Percentiles rank a stretch among this genome's conserved stretches.
Evolutionary conservation across 2,329 filamentous ascomycete species (phyloP).

Genomic region (Fusarium austroafricanum): DNA sequence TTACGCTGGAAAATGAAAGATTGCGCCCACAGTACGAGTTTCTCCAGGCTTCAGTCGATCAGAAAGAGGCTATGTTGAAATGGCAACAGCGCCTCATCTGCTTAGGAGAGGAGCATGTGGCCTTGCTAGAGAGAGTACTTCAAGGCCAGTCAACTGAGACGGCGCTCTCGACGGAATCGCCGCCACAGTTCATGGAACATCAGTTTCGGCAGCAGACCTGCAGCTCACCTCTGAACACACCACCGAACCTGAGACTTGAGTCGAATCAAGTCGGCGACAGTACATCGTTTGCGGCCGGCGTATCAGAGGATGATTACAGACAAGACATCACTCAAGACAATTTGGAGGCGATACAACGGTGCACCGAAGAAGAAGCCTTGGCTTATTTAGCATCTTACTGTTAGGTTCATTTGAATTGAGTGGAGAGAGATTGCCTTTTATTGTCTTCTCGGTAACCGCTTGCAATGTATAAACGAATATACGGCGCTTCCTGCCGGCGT

Average conservation of each 20-base stretch:
- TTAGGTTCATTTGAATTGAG: background rate
- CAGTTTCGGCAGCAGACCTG: conserved; percentile 1
- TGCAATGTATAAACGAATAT: background rate
- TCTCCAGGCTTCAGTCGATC: background rate
- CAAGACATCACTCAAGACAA: background rate
- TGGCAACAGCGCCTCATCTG: conserved; percentile 4
- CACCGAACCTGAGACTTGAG: background rate
- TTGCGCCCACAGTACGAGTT: background rate
- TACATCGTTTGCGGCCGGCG: background rate
- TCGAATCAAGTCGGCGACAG: background rate
- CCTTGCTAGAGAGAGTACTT: conserved; percentile 3
- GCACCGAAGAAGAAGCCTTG: background rate
- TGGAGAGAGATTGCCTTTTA: background rate
- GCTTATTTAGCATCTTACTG: conserved; percentile 1
- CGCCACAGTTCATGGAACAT: background rate
- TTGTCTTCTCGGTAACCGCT: background rate
- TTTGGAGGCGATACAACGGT: background rate
- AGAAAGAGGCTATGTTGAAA: background rate
- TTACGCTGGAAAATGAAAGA: conserved; percentile 3
- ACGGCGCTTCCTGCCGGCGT: background rate
- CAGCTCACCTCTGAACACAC: background rate
- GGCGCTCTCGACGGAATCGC: background rate
- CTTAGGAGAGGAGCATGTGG: conserved; percentile 2
- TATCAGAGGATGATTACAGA: background rate
- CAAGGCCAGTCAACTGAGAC: background rate